Base-by-base conservation (phyloP, 352 stramenopile species). In the Globisporangium heterothallicum region DNA sequence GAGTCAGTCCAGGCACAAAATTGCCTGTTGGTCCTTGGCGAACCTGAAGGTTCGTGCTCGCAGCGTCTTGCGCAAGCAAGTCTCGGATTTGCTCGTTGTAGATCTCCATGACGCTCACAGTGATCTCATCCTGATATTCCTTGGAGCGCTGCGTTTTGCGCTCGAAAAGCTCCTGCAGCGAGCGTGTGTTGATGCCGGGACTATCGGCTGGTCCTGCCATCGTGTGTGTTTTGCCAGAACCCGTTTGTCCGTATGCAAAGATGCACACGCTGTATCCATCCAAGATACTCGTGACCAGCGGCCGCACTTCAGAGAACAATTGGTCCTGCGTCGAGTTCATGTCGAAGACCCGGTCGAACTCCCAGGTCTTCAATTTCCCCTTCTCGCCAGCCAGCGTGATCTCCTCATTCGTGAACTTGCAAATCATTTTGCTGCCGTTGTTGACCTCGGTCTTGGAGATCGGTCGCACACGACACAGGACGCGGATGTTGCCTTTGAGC, bases 401-500 rank as follows among this genome's bases (percentile, higher is more conserved):
- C 55, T 92, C 84, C 48, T 94, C 79, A 0, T 73, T 69, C n/a
- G 68, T 61, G 56, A 92, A 90, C 44, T 91, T 90, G 61, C 81
- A 88, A 27, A 89, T 81, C 54, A 85, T 71, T 47, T 92, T 92
- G 58, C 74, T 91, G 29, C 84, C 81, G 35, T 80, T 70, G 12
- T 63, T 56, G 35, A 88, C 38, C 53, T 94, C 81, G 12, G 55
- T 68, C 60, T 90, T 94, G 19, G 84, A 92, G 45, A 94, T 91
- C 2, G 96, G 96, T 29, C 96, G 93, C 14, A 98, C 86, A 53
- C 96, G 94, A 51, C 94, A 99, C 42, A 97, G 90, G 12, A 99
- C 96, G 48, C 97, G 94, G 51, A 99, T 99, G 61, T 98, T 98
- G 32, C 94, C 95, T 56, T 98, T 96, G 27, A 98, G 73, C 50